phyloP scores from a whole-genome alignment of 2,329 filamentous ascomycete genomes.

The Fusarium sp. region DNA sequence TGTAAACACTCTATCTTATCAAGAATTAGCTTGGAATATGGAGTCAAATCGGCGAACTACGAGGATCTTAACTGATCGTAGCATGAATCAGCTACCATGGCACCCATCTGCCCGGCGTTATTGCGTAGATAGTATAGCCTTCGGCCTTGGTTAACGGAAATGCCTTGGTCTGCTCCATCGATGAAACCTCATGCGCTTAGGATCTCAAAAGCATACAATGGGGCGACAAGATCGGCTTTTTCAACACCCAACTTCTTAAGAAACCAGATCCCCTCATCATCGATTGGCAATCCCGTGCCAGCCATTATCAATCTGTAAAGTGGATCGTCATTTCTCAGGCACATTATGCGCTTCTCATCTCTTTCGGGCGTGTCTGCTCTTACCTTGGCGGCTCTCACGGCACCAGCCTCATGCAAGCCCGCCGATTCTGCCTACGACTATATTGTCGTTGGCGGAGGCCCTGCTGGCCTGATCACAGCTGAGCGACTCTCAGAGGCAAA shows the following conservation, averaged over 20 bases:
- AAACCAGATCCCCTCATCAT: neutral
- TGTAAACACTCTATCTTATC: neutral
- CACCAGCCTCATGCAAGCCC: neutral
- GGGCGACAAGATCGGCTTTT: neutral
- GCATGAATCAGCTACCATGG: neutral
- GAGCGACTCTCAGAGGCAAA: conserved; percentile 68
- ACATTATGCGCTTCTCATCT: conserved; percentile 9
- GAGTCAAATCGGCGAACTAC: neutral
- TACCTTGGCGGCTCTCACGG: neutral
- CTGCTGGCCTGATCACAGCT: conserved; percentile 41
- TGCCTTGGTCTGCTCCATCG: neutral
- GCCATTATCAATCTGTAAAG: neutral
- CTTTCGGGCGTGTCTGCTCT: neutral
- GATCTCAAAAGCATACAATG: neutral
- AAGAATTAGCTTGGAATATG: neutral
- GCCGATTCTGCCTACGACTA: conserved; percentile 34
- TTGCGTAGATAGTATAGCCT: neutral
- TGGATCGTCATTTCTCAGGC: neutral
- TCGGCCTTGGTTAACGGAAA: neutral
- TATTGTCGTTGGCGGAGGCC: conserved; percentile 41
- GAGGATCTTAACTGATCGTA: neutral
- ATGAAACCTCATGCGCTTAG: neutral
- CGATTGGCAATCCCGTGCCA: neutral
- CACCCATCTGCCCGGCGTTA: neutral
- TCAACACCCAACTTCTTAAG: neutral